phyloP scores from a whole-genome alignment of 179 eudicot genomes.

The Spinacia oleracea region DNA sequence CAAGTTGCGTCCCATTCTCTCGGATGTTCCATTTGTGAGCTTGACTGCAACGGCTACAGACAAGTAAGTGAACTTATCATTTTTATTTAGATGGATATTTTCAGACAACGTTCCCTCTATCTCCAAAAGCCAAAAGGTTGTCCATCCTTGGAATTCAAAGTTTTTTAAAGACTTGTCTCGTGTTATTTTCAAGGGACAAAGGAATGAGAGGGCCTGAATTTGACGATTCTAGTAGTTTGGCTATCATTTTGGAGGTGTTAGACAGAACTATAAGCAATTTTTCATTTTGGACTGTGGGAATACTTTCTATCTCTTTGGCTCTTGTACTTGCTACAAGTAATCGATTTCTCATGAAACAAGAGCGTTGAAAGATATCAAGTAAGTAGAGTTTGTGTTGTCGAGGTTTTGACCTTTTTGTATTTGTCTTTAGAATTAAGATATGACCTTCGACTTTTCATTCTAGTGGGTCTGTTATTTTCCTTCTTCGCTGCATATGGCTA shows the following conservation, averaged over 20 bases:
- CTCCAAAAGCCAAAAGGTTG: background rate
- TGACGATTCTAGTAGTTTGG: background rate
- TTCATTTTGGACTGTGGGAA: background rate
- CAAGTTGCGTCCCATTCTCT: conserved; percentile 61
- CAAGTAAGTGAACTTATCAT: conserved; percentile 44
- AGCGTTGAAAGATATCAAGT: background rate
- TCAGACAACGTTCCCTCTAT: background rate
- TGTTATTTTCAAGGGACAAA: background rate
- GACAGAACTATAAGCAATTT: background rate
- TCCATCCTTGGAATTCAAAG: background rate
- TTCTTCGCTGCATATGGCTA: background rate
- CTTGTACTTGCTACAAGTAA: background rate
- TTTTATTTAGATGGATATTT: background rate
- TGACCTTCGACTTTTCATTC: background rate
- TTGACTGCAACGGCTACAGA: conserved; percentile 90
- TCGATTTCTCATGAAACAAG: background rate
- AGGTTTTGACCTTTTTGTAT: background rate
- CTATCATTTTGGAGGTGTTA: background rate
- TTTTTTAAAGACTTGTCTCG: background rate
- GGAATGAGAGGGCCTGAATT: background rate
- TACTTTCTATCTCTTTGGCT: background rate
- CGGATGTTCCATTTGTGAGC: conserved; percentile 69
- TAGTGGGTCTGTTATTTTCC: background rate
- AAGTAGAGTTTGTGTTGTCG: background rate
- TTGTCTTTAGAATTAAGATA: background rate